Base-by-base conservation (phyloP, 1,284 basidiomycete species). In the Lignosus rhinocerotis region DNA sequence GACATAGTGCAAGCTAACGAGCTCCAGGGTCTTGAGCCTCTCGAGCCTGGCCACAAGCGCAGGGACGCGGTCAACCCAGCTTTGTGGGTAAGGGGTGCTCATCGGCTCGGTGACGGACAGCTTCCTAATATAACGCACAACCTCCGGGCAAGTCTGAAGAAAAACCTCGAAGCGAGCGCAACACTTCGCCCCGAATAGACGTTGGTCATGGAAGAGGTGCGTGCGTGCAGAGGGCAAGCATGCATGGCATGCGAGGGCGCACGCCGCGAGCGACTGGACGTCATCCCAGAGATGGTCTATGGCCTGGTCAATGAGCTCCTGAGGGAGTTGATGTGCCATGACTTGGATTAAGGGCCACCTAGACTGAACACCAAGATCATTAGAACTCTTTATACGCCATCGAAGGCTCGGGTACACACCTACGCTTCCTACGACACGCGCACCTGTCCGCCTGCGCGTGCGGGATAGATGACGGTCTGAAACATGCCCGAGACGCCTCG, bases 241-340 rank as follows among this genome's bases (percentile, higher is more conserved):
- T 3, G 66, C 56, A 53, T 70, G 72, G 64, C 70, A 73, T 5
- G 72, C 69, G 14, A 75, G 66, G 49, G 70, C 71, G 63, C 75
- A 77, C 1, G 70, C 56, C 52, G 59, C 59, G 53, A 78, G 70
- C n/a, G 71, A 53, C 5, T 48, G 17, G 21, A 33, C 47, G 61
- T 78, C 74, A 56, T 70, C 65, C 63, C 73, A 72, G 8, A 74
- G 67, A 48, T 70, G 70, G 59, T 74, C 74, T 42, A 76, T 69
- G 48, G 73, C 64, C 31, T 71, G 60, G 63, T 76, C 75, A 30
- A 70, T 55, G 21, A 76, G 63, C 62, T 78, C 76, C 44, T 66
- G 64, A 4, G 64, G 64, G 9, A 63, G 52, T 9, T 44, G 30
- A 17, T 42, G 53, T 6, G 46, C 6, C 59, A 61, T 62, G 45